Evolutionary conservation across 2,329 filamentous ascomycete species (phyloP), one percentile per base, ranked within the genome.

Genomic region (Cladosporium sp.): DNA sequence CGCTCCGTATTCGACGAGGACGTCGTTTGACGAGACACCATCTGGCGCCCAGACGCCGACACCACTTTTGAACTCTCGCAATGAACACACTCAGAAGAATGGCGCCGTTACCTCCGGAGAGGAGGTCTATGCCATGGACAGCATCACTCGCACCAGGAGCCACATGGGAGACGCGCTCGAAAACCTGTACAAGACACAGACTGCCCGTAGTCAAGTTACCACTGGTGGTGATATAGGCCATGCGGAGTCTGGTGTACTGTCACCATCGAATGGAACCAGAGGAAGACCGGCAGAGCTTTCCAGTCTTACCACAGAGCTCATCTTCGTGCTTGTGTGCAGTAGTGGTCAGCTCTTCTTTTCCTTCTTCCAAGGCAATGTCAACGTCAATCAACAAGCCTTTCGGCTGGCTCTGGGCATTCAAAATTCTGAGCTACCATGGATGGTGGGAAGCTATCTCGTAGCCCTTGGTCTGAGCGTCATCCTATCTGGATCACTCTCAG

Each of bases 391-490:
- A 69, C 68, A 76, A 30, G 70, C 75, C 23, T 70, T 82, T 61
- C 74, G 76, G 39, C 49, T 68, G 14, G 78, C 77, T 1, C 70
- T 82, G 2, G 78, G 75, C 0, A 76, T 82, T n/a, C 71, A 73
- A 11, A 76, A 75, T 54, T 75, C 77, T 5, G 72, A 81, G 63
- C 70, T 80, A 1, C 79, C 80, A 1, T 82, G 80, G 80, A 73
- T 82, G 1, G 71, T 79, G 1, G 80, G 80, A 8, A 75, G 79
- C 1, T 80, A 78, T 65, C 74, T 80, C 34, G 73, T 78, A 1
- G 79, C 80, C 1, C 76, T 79, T 11, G 80, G 79, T 1, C 66
- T 82, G 1, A 80, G 77, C 0, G 80, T 82, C 28, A 77, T 81
- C 11, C 72, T 75, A 13, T 71, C 71, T n/a, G 72, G 73, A 18